Evolutionary conservation across 805 yeast species (phyloP), one percentile per base, ranked within the genome.

Genomic region (Yueomyces sinensis): DNA sequence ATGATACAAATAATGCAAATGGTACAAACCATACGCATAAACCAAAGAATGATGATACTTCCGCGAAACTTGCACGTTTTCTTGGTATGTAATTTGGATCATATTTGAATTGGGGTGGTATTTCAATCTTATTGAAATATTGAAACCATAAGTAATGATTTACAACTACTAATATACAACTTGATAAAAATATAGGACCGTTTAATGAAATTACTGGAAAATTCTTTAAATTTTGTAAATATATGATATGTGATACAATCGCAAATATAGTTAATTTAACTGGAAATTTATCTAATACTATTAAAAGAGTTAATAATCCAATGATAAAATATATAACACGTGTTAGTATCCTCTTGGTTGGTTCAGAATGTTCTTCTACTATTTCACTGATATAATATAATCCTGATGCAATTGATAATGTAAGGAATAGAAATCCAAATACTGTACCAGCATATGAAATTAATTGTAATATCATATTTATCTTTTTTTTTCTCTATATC

Each of bases 41-140:
- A 1, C 95, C 98, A 52, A 91, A 87, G 56, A 91, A 91, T 3
- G 95, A 80, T n/a, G 95, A 82, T 4, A 91, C 82, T 52, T 91
- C 95, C 1, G 86, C 66, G 50, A 89, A 89, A 11, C 80, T 66
- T 2, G 94, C 94, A 35, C 82, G 70, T 31, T 72, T 70, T 13
- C 80, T 81, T 32, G 82, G 72, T 17, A 58, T 58, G 48, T 75
- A 78, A 32, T 66, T 66, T 32, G 82, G 68, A 43, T 61, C 66
- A 48, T 77, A 61, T 45, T 81, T 56, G 57, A 65, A 50, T 43
- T 79, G 67, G 28, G 91, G 76, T 9, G 94, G 89, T 19, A 82
- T 66, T 14, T 52, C 45, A 32, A 70, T 65, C 29, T 83, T 79
- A 39, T 74, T 66, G 63, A 91, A 91, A 53, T 82, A 72, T 45